These are phyloP conservation scores for Leishmania aethiopica DNA, from an alignment of 208 protist species.

Conservation along the genomic window DNA sequence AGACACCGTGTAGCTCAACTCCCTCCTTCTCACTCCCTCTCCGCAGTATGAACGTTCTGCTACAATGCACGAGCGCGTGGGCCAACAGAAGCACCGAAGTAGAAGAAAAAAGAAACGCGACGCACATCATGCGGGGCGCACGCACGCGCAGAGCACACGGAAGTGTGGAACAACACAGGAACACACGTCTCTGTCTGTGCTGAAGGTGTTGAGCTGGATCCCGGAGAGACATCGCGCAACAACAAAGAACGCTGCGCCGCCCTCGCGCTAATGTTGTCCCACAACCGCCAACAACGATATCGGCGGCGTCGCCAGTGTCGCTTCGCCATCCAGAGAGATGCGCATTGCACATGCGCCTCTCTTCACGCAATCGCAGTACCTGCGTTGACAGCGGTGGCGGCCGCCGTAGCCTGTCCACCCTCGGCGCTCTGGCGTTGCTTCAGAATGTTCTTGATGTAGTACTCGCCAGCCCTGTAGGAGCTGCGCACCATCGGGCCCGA, in stretches of 20 bases:
- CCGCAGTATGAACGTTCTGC: background rate
- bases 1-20: background rate
- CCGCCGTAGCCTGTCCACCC: background rate
- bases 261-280: background rate
- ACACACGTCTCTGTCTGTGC: background rate
- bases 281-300: background rate
- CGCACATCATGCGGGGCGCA: background rate
- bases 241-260: background rate
- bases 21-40: background rate
- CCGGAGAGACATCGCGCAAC: background rate
- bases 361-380: conserved; percentile 11
- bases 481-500: conserved; percentile 96
- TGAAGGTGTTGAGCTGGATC: background rate
- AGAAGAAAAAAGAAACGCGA: background rate
- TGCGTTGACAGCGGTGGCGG: conserved; percentile 2
- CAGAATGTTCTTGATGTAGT: conserved; percentile 95
- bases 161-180: background rate
- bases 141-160: background rate
- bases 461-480: conserved; percentile 96
- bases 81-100: background rate
- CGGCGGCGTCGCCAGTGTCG: background rate
- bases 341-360: background rate
- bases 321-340: background rate
- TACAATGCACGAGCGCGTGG: background rate
- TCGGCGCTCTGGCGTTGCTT: conserved; percentile 52